These are phyloP conservation scores for Marchantia paleacea DNA, from an alignment of 225 moss, liverwort and hornwort genomes.

Conservation along the genomic window DNA sequence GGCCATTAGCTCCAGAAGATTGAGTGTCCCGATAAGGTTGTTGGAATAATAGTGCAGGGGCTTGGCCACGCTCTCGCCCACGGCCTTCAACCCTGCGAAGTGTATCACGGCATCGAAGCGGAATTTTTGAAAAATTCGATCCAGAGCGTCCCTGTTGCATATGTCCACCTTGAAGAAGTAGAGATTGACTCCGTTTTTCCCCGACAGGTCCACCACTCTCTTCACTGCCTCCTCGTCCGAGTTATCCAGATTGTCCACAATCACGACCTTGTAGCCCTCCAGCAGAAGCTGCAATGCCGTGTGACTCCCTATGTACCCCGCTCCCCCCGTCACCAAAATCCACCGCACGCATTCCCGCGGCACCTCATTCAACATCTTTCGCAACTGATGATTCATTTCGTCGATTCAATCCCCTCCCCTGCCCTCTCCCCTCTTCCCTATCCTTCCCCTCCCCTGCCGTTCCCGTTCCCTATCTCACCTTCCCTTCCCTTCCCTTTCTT, in stretches of 20 bases:
- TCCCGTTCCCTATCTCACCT: too few species aligned
- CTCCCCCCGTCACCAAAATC: constrained; percentile 86
- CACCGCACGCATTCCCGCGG: constrained; percentile 43
- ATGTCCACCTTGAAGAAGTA: constrained; percentile 64
- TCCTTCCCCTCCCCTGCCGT: background rate
- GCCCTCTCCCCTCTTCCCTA: background rate
- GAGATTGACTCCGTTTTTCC: constrained; percentile 63
- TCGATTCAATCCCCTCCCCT: background rate
- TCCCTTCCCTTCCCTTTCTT: background rate
- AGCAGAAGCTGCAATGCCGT: constrained; percentile 72
- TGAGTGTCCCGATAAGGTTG: constrained; percentile 79
- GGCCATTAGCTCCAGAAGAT: constrained; percentile 80
- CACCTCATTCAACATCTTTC: constrained; percentile 39
- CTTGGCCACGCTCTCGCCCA: constrained; percentile 80
- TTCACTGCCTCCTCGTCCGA: constrained; percentile 75
- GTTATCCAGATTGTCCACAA: constrained; percentile 78
- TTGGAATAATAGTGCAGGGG: constrained; percentile 77
- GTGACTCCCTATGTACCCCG: constrained; percentile 93
- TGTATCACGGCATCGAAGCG: constrained; percentile 91
- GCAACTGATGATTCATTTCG: constrained; percentile 28
- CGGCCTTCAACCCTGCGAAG: constrained; percentile 90
- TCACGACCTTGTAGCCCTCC: constrained; percentile 84
- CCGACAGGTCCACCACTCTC: constrained; percentile 72
- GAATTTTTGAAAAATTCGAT: constrained; percentile 47
- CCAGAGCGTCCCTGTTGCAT: constrained; percentile 61